Evolutionary conservation across 495 filamentous ascomycete genomes (phyloP).

Genomic region (Tirmania nivea): DNA sequence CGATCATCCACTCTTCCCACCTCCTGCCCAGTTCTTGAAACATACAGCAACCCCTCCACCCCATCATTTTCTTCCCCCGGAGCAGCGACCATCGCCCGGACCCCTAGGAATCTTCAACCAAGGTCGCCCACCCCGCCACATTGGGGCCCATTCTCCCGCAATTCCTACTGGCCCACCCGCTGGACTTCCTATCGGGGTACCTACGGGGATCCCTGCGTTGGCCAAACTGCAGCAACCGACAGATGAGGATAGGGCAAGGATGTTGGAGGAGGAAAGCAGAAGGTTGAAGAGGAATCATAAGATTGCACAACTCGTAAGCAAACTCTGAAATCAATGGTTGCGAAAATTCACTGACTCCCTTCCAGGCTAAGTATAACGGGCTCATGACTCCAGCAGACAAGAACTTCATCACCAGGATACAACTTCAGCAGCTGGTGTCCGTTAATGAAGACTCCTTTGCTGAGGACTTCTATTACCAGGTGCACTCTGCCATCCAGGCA

Average conservation of each 20-base stretch:
- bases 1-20: constrained; percentile 2
- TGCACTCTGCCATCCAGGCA: constrained; percentile 79
- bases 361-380: constrained; percentile 65
- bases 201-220: constrained; percentile 35
- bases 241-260: constrained; percentile 40
- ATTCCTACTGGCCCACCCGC: constrained; percentile 41
- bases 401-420: constrained; percentile 95
- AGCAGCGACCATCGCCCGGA: background rate
- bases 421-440: constrained; percentile 76
- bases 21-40: background rate
- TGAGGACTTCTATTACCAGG: constrained; percentile 98
- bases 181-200: constrained; percentile 29
- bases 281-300: constrained; percentile 96
- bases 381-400: constrained; percentile 99
- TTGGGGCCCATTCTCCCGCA: constrained; percentile 1
- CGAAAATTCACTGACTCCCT: background rate
- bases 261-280: constrained; percentile 75
- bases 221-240: background rate
- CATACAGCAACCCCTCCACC: constrained; percentile 14
- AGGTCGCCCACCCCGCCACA: background rate
- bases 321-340: background rate
- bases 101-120: background rate
- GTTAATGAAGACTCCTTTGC: constrained; percentile 39
- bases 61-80: constrained; percentile 3
- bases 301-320: constrained; percentile 48